Evolutionary conservation across 129 eudicot species (phyloP).

Genomic region (Solidago caesia): DNA sequence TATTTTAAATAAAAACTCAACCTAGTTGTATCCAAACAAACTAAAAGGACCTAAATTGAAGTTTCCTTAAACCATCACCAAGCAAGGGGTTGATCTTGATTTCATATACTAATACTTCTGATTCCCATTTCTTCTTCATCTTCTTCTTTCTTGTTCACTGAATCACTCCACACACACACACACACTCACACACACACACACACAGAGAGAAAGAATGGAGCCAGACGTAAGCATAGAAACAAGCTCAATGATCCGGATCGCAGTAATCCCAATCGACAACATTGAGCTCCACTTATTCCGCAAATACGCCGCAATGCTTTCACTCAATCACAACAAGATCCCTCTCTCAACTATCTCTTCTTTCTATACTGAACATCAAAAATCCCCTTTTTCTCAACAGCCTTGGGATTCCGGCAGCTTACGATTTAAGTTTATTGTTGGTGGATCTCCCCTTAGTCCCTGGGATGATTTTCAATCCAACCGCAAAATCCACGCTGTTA

Average conservation of each 20-base stretch:
- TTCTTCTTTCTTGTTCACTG: too few species aligned
- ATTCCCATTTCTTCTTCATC: too few species aligned
- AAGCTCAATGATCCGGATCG: conserved; percentile 78
- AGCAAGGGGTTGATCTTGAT: too few species aligned
- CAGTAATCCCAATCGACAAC: conserved; percentile 75
- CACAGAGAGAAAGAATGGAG: conserved; percentile 40
- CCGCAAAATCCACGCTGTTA: conserved; percentile 71
- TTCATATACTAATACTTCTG: too few species aligned
- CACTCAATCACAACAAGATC: conserved; percentile 55
- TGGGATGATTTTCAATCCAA: conserved; percentile 98
- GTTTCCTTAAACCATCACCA: too few species aligned
- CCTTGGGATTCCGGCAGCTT: conserved; percentile 89
- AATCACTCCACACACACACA: too few species aligned
- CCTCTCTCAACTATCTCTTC: conserved; percentile 73
- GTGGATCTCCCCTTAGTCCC: conserved; percentile 78
- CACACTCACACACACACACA: too few species aligned
- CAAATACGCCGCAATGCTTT: conserved; percentile 70
- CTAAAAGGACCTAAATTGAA: too few species aligned
- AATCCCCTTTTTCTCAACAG: conserved; percentile 76
- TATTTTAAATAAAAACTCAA: too few species aligned
- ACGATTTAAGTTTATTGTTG: conserved; percentile 73
- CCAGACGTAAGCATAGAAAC: conserved; percentile 97
- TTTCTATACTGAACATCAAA: conserved; percentile 92
- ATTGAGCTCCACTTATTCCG: conserved; percentile 67
- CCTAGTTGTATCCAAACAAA: too few species aligned